Base-by-base conservation (phyloP, 345 rosid genomes). In the Boechera divaricarpa region DNA sequence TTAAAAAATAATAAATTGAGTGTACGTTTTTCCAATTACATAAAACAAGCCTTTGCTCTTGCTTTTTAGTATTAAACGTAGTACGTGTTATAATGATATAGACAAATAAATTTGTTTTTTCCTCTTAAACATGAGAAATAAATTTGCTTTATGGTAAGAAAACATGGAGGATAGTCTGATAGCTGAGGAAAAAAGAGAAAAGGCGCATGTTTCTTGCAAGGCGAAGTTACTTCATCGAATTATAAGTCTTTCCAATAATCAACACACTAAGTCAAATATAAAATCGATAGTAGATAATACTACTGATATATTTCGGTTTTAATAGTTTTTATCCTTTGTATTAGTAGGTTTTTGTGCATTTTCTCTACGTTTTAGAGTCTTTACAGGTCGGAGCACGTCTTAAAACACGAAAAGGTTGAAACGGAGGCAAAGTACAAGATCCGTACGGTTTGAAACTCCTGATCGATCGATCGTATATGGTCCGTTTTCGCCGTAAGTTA, bases 1-100 rank as follows among this genome's bases (percentile, higher is more conserved):
- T 2, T 45, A 56, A 7, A 31, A 56, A 16, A 32, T 53, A 5
- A 54, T 39, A n/a, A 69, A 8, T 54, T 68, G 62, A 68, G 62
- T 53, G 72, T 68, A 39, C 51, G 73, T 41, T 18, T 28, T 29
- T 73, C 38, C 77, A 72, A 61, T 51, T 72, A 26, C 69, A 38
- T 41, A 51, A 62, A 11, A 51, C 39, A 62, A 36, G 69, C 32
- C 5, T 61, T 36, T 51, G 60, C 12, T 73, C 44, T 63, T 41
- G 62, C 16, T 16, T 38, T 51, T 39, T 16, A 16, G 61, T 35
- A 52, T 29, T 4, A 24, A 61, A 72, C 16, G 12, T 26, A 4
- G 58, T 47, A 6, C 45, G 55, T 44, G 45, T 70, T 32, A 21
- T 12, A 44, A 45, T 42, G 42, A 42, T 31, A 31, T 33, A 35